A percentile compares a stretch with the other conserved stretches of the same genome.
Evolutionary conservation across 148 eudicot species (phyloP).

Genomic region (Limonium bicolor): DNA sequence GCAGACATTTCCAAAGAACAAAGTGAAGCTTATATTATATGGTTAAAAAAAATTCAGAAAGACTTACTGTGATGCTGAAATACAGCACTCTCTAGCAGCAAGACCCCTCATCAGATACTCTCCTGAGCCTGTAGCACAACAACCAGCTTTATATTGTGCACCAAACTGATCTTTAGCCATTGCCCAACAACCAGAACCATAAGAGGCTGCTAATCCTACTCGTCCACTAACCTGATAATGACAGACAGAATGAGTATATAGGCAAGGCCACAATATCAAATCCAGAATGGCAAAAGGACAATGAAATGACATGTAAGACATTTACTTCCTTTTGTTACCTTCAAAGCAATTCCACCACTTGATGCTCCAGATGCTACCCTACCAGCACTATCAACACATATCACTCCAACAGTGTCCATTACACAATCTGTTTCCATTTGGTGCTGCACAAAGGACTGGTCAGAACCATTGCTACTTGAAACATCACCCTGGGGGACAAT

Average conservation of each 20-base stretch:
- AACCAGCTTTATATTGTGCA: constrained; percentile 49
- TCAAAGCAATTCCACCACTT: constrained; percentile 96
- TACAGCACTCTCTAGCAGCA: constrained; percentile 84
- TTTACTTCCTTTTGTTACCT: constrained; percentile 37
- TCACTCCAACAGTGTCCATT: constrained; percentile 87
- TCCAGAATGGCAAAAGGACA: not conserved
- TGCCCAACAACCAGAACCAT: constrained; percentile 98
- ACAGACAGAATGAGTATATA: not conserved
- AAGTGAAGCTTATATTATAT: not conserved
- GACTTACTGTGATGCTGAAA: constrained; percentile 61
- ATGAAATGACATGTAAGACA: too few relatives aligned
- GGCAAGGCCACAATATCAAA: not conserved
- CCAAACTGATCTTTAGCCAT: constrained; percentile 59
- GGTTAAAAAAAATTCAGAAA: constrained; percentile 3
- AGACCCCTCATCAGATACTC: constrained; percentile 86
- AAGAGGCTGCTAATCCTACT: constrained; percentile 90
- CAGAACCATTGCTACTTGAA: constrained; percentile 13
- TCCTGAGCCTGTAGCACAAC: constrained; percentile 91
- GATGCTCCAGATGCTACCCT: constrained; percentile 85
- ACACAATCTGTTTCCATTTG: constrained; percentile 36
- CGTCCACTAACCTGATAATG: constrained; percentile 70
- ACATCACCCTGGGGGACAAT: constrained; percentile 4
- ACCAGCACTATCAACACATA: constrained; percentile 76
- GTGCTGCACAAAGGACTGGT: constrained; percentile 8
- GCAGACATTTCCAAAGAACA: not conserved